Evolutionary conservation across 192 early-diverging fungal species (phyloP).

Genomic region (Linnemannia exigua): DNA sequence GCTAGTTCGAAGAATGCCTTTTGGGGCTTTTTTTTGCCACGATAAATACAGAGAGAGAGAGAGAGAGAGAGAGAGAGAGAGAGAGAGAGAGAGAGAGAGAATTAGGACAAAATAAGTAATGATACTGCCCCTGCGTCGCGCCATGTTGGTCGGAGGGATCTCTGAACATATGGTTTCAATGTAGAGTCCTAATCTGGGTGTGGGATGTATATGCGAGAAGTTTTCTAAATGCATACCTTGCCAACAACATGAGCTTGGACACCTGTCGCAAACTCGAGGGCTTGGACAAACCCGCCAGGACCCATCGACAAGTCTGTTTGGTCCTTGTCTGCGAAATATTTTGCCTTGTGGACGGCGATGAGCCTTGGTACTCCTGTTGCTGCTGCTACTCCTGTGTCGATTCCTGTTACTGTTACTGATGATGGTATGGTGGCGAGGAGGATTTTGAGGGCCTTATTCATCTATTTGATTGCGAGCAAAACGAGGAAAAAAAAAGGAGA

Average conservation of each 20-base stretch:
- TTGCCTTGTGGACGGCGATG: constrained; percentile 88
- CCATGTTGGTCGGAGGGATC: no score
- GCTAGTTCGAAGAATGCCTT: constrained; percentile 84
- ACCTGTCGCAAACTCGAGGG: constrained; percentile 85
- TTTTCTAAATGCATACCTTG: constrained; percentile 60
- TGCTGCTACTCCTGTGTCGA: background rate
- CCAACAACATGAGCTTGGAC: constrained; percentile 80
- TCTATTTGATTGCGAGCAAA: constrained; percentile 39
- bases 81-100: background rate
- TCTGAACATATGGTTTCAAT: no score
- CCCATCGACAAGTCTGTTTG: constrained; percentile 78
- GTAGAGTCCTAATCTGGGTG: no score
- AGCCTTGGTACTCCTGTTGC: constrained; percentile 33
- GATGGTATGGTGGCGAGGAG: constrained; percentile 62
- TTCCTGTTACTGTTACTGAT: constrained; percentile 43
- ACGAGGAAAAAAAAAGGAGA: no score
- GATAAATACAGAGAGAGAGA: no score
- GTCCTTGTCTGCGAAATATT: constrained; percentile 77
- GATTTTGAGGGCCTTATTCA: constrained; percentile 85
- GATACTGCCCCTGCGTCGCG: no score
- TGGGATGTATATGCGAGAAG: no score
- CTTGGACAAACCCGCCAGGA: constrained; percentile 91
- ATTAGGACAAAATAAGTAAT: no score
- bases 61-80: constrained; percentile 9
- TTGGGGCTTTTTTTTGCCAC: constrained; percentile 64